A percentile compares a stretch with the other conserved stretches of the same genome.
Conservation (phyloP, 768 basidiomycete genomes). For the Lentinula edodes region DNA sequence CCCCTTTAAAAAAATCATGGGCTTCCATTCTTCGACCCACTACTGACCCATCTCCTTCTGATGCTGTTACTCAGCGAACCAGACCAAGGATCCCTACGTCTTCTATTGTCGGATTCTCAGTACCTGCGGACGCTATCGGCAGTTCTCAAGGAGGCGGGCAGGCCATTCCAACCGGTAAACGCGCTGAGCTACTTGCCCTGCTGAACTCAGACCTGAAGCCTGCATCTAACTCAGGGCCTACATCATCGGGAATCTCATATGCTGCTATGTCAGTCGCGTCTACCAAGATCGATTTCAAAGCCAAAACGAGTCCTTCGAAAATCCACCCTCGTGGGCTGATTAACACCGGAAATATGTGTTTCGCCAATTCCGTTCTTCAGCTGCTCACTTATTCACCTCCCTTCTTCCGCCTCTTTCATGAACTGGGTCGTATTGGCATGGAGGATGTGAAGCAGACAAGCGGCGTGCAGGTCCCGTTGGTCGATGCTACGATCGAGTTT, state of each 20-base stretch:
- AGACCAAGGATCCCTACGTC: constrained; percentile 38
- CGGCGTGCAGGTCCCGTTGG: constrained; percentile 40
- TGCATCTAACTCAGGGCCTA: constrained; percentile 7
- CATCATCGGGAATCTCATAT: constrained; percentile 7
- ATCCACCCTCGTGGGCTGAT: constrained; percentile 75
- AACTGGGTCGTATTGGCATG: constrained; percentile 47
- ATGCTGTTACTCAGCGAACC: constrained; percentile 38
- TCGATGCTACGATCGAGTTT: constrained; percentile 68
- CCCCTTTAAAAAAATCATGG: constrained; percentile 61
- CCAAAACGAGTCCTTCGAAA: constrained; percentile 10
- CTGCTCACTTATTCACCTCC: constrained; percentile 85
- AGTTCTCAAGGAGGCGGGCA: constrained; percentile 13
- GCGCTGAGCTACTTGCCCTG: constrained; percentile 48
- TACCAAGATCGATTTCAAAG: background rate
- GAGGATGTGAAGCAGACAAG: constrained; percentile 14
- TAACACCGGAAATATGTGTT: constrained; percentile 97
- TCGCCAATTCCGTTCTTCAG: constrained; percentile 93
- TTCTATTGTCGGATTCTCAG: constrained; percentile 67
- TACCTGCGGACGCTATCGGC: constrained; percentile 42
- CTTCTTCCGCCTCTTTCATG: constrained; percentile 73
- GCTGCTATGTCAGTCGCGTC: constrained; percentile 14
- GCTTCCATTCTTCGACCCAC: constrained; percentile 60
- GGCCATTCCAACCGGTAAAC: constrained; percentile 31
- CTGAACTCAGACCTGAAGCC: constrained; percentile 33
- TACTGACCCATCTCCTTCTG: constrained; percentile 14